Percentiles rank a stretch among this genome's conserved stretches.
phyloP scores from a whole-genome alignment of 1,284 basidiomycete genomes.

The Melampsora larici-populina region DNA sequence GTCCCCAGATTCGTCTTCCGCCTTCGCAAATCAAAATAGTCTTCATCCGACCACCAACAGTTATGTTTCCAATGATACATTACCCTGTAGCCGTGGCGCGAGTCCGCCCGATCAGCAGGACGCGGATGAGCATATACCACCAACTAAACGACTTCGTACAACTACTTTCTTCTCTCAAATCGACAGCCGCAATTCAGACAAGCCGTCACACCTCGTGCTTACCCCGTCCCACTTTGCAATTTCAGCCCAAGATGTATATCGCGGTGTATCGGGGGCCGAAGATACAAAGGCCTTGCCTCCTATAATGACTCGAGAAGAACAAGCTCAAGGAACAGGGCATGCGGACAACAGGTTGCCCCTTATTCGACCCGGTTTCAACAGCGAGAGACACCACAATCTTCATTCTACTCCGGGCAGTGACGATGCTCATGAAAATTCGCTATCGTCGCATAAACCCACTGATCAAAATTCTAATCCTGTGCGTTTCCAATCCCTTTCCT shows the following conservation, averaged over 20 bases:
- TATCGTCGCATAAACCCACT: not conserved
- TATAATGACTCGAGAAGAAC: slow-evolving; percentile 39
- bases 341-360: not conserved
- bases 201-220: not conserved
- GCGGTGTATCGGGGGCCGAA: not conserved
- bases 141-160: not conserved
- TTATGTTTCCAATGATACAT: not conserved
- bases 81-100: not conserved
- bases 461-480: slow-evolving; percentile 18
- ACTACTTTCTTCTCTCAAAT: not conserved
- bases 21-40: not conserved
- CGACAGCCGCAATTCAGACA: not conserved
- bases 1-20: not conserved
- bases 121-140: not conserved
- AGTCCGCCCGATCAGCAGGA: not conserved
- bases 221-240: not conserved
- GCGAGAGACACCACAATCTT: not conserved
- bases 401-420: not conserved
- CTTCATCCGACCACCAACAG: not conserved
- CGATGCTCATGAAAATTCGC: slow-evolving; percentile 22
- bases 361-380: not conserved
- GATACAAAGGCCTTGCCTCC: slow-evolving; percentile 31
- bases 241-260: not conserved
- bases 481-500: not conserved
- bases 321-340: slow-evolving; percentile 3